Evolutionary conservation across 345 rosid species (phyloP).

Genomic region (Ceriops zippeliana): DNA sequence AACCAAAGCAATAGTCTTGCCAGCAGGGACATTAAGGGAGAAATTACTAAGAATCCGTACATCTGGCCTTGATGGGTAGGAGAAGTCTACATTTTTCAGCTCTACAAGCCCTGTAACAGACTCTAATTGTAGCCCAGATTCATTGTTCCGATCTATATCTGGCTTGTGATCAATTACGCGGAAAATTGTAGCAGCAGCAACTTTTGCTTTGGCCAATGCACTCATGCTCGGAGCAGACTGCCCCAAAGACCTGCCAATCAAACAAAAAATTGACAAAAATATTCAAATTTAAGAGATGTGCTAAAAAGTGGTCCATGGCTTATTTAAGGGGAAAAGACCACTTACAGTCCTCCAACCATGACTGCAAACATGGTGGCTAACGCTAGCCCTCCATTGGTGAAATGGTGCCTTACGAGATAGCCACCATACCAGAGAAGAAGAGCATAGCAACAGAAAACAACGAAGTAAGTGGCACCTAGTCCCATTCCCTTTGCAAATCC

Average conservation of each 20-base stretch:
- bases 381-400: slow-evolving; percentile 91
- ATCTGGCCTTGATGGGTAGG: slow-evolving; percentile 89
- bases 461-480: slow-evolving; percentile 91
- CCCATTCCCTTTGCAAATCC: slow-evolving; percentile 94
- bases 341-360: slow-evolving; percentile 97
- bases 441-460: slow-evolving; percentile 90
- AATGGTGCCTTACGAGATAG: slow-evolving; percentile 82
- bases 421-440: slow-evolving; percentile 98
- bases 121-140: slow-evolving; percentile 62
- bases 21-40: slow-evolving; percentile 81
- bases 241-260: slow-evolving; percentile 63
- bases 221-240: slow-evolving; percentile 95
- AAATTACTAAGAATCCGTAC: slow-evolving; percentile 69
- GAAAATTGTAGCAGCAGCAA: slow-evolving; percentile 87
- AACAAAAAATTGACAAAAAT: background rate
- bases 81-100: slow-evolving; percentile 74
- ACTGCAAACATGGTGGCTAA: slow-evolving; percentile 96
- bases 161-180: slow-evolving; percentile 88
- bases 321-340: slow-evolving; percentile 3
- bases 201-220: slow-evolving; percentile 88
- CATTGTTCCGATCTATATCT: slow-evolving; percentile 51
- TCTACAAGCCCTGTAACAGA: slow-evolving; percentile 74
- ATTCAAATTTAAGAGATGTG: background rate
- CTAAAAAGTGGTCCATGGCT: background rate
- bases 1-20: slow-evolving; percentile 91